Conservation (phyloP, 202 grass and related monocot genomes). For the Schoenoplectus tabernaemontani region DNA sequence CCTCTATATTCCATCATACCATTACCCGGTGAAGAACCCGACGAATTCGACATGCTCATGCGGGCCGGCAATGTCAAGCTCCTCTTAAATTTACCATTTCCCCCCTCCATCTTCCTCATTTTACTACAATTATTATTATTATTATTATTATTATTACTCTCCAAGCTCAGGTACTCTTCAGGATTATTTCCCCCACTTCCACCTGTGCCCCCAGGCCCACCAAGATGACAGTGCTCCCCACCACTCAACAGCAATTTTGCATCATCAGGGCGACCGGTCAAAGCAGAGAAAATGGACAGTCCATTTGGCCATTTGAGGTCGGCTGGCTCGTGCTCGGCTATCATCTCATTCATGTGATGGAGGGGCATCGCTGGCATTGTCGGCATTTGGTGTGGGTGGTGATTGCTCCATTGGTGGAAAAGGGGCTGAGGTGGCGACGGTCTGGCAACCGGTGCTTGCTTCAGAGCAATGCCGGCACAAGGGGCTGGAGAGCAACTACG, state of each 20-base stretch:
- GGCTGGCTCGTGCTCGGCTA: slow-evolving; percentile 16
- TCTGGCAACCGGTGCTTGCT: slow-evolving; percentile 18
- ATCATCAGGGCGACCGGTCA: slow-evolving; percentile 66
- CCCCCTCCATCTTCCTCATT: slow-evolving; percentile 51
- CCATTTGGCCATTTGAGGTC: slow-evolving; percentile 89
- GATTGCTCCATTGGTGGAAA: slow-evolving; percentile 39
- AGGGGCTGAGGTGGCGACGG: slow-evolving; percentile 44
- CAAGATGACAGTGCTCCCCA: not conserved
- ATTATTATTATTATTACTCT: slow-evolving; percentile 54
- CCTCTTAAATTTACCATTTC: slow-evolving; percentile 78
- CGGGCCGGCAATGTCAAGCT: slow-evolving; percentile 85
- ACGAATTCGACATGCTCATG: slow-evolving; percentile 47
- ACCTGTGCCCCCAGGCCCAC: slow-evolving; percentile 13
- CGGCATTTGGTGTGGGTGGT: slow-evolving; percentile 45
- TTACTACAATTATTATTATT: too few relatives aligned
- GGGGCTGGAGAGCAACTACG: slow-evolving; percentile 44
- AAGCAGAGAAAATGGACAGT: slow-evolving; percentile 84
- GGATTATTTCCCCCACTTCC: slow-evolving; percentile 40
- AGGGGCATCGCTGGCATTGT: slow-evolving; percentile 39
- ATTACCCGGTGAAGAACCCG: slow-evolving; percentile 26
- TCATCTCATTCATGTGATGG: slow-evolving; percentile 43
- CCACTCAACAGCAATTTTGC: slow-evolving; percentile 56
- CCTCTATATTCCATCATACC: slow-evolving; percentile 83
- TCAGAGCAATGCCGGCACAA: slow-evolving; percentile 43
- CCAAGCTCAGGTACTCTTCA: slow-evolving; percentile 76